phyloP scores from a whole-genome alignment of 2,329 filamentous ascomycete species.

The Hypoxylon sp. region DNA sequence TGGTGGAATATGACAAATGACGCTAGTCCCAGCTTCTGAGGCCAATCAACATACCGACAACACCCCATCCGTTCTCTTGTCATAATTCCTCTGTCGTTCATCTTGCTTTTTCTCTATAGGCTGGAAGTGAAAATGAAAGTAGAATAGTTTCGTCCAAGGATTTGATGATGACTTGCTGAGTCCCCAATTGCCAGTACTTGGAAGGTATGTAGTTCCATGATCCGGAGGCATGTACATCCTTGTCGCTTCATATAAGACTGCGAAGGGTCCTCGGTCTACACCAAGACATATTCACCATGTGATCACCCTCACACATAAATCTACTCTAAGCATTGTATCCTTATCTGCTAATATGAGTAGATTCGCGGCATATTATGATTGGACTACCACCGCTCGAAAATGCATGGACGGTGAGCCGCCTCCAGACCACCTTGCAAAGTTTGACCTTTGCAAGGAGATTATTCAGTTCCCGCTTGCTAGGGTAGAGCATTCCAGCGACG shows the following conservation, averaged over 20 bases:
- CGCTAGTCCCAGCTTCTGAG: not conserved
- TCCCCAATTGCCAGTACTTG: not conserved
- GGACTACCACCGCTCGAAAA: constrained; percentile 36
- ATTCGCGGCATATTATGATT: constrained; percentile 40
- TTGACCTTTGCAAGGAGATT: constrained; percentile 12
- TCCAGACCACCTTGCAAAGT: constrained; percentile 18
- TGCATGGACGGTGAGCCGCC: constrained; percentile 39
- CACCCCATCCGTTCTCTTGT: not conserved
- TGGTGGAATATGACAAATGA: not conserved
- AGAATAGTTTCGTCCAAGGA: not conserved
- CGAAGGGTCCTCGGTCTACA: not conserved
- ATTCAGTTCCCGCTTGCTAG: constrained; percentile 39
- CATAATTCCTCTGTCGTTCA: constrained; percentile 1
- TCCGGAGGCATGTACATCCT: not conserved
- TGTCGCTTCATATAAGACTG: constrained; percentile 12
- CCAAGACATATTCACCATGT: not conserved
- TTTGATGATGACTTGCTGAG: constrained; percentile 5
- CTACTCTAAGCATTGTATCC: not conserved
- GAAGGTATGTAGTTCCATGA: not conserved
- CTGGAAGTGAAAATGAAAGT: constrained; percentile 21
- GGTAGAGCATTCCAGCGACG: constrained; percentile 26
- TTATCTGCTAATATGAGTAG: constrained; percentile 38
- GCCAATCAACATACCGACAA: constrained; percentile 6
- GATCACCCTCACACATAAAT: constrained; percentile 2
- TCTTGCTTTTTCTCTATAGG: constrained; percentile 23